These are phyloP conservation scores for Reutealis trisperma DNA, from an alignment of 345 rosid species.

Conservation along the genomic window DNA sequence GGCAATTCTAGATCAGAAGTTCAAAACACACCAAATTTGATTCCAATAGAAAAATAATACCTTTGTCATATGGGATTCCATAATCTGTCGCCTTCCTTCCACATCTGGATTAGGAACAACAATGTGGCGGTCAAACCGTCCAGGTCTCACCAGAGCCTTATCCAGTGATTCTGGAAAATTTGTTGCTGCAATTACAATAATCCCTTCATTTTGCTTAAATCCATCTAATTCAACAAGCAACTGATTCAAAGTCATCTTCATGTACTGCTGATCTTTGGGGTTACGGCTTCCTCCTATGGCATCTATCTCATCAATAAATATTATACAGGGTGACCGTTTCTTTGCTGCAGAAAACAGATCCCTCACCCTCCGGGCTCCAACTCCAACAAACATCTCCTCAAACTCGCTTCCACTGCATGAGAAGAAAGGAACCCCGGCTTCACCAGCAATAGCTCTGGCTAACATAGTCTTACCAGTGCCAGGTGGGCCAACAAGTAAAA, in stretches of 20 bases:
- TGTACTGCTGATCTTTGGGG: slow-evolving; percentile 88
- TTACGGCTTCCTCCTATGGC: slow-evolving; percentile 97
- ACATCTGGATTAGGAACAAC: slow-evolving; percentile 97
- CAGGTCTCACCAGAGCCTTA: slow-evolving; percentile 95
- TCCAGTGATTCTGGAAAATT: slow-evolving; percentile 94
- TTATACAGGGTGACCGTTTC: slow-evolving; percentile 93
- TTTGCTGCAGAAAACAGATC: slow-evolving; percentile 99
- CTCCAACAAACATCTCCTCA: slow-evolving; percentile 99
- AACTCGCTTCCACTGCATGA: slow-evolving; percentile 99
- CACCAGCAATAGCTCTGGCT: slow-evolving; percentile 98
- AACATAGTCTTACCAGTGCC: slow-evolving; percentile 99
- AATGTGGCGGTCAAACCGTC: slow-evolving; percentile 90
- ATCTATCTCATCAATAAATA: slow-evolving; percentile 96
- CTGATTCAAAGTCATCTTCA: slow-evolving; percentile 98
- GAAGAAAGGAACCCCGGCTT: slow-evolving; percentile 98
- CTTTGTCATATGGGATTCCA: slow-evolving; percentile 98
- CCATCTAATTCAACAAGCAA: slow-evolving; percentile 96
- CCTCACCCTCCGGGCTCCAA: slow-evolving; percentile 96
- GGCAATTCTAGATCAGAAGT: slow-evolving; percentile 10
- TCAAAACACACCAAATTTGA: background rate
- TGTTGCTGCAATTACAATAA: slow-evolving; percentile 94
- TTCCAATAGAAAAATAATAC: slow-evolving; percentile 39
- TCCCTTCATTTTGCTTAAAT: slow-evolving; percentile 96
- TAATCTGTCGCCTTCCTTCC: slow-evolving; percentile 92
- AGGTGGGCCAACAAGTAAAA: slow-evolving; percentile 95